Evolutionary conservation across 352 stramenopile genomes (phyloP), one percentile per base, ranked within the genome.

Genomic region (Pythium scleroteichum): DNA sequence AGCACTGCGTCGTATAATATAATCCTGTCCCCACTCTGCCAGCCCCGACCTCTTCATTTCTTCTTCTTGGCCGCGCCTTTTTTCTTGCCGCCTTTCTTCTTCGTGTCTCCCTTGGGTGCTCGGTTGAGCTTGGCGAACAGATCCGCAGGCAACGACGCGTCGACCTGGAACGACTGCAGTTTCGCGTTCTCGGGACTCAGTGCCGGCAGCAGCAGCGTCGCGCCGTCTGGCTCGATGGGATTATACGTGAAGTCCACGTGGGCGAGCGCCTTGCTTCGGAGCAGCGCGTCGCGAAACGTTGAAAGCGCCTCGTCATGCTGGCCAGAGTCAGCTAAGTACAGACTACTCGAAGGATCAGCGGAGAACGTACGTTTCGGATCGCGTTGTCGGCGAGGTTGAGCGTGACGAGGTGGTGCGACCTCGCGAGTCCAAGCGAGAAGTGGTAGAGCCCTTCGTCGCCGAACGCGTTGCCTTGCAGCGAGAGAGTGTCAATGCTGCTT

Each of bases 41-140:
- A 56, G 27, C 39, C 29, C 22, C 42, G 12, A n/a, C 19, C n/a
- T 46, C 17, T 46, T 62, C 41, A 71, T 62, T 90, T 87, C 51
- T 89, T 89, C 64, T 91, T 91, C 53, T 85, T 87, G 20, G 59
- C 66, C 17, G 72, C 70, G 16, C 73, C 72, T 40, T 71, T 76
- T 68, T 90, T 92, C 62, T 92, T 91, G 35, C 79, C 76, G n/a
- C 73, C 77, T 55, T 89, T 91, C 72, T 92, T 90, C 63, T 90
- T 94, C 42, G 75, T 65, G 22, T 92, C 85, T 45, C 73, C 72
- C 45, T 90, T 90, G 17, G 78, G 70, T 12, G 80, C 70, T 24
- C 82, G 80, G 59, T 94, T 89, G 10, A 94, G 73, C 48, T 84
- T 71, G n/a, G 69, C 59, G 35, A 94, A 94, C 9, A 94, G 46